phyloP scores from a whole-genome alignment of 352 stramenopile species.

The Globisporangium spinosum region DNA sequence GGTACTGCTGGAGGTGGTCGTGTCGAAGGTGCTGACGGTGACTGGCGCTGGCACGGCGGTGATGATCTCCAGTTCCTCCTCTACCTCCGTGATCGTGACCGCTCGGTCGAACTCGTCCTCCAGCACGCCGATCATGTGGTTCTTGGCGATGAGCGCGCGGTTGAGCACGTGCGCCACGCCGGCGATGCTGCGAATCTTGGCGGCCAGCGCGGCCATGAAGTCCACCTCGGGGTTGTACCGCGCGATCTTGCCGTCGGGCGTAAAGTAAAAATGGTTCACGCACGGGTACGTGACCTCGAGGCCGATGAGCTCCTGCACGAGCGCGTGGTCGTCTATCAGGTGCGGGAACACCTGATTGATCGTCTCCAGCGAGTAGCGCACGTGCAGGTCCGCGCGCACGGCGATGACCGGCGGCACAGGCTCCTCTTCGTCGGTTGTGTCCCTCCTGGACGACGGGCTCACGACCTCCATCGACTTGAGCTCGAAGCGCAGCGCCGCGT shows the following conservation, averaged over 20 bases:
- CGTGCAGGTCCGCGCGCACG: conserved; percentile 28
- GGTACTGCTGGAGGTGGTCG: background rate
- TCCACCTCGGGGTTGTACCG: conserved; percentile 41
- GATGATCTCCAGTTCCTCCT: background rate
- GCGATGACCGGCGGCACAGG: conserved; percentile 23
- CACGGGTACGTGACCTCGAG: conserved; percentile 43
- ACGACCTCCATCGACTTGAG: conserved; percentile 41
- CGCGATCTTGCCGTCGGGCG: conserved; percentile 33
- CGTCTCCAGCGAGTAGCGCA: conserved; percentile 46
- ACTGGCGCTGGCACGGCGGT: too few species aligned
- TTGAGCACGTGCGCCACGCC: conserved; percentile 31
- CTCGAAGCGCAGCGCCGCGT: conserved; percentile 38
- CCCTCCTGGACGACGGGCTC: background rate
- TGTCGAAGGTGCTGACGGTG: background rate
- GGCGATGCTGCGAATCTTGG: conserved; percentile 25
- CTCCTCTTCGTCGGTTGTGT: background rate
- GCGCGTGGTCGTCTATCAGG: conserved; percentile 27
- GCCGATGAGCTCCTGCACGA: conserved; percentile 38
- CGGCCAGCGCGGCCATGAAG: conserved; percentile 31
- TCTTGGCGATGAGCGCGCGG: conserved; percentile 35
- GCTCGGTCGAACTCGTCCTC: background rate
- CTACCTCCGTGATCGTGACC: background rate
- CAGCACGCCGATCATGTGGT: conserved; percentile 38
- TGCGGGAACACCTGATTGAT: conserved; percentile 52
- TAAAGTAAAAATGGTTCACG: conserved; percentile 46